Percentiles rank a stretch among this genome's conserved stretches.
These are phyloP conservation scores for Elongisporangium anandrum DNA, from an alignment of 352 stramenopile species.

Conservation along the genomic window DNA sequence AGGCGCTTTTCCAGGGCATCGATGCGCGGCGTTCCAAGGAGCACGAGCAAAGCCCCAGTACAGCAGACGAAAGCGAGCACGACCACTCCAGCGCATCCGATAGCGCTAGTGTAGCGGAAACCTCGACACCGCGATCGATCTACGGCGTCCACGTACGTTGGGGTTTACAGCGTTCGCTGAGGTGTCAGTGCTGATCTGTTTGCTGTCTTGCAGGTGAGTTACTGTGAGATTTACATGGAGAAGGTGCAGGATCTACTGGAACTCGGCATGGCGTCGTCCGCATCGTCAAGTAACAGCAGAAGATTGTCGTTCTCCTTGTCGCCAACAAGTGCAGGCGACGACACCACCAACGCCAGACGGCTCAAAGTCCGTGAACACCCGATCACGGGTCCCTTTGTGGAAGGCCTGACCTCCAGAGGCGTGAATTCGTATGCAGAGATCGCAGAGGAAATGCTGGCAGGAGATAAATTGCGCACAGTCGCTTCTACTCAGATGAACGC, in stretches of 20 bases:
- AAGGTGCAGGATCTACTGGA: slow-evolving; percentile 82
- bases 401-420: slow-evolving; percentile 59
- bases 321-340: slow-evolving; percentile 5
- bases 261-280: not conserved
- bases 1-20: slow-evolving; percentile 70
- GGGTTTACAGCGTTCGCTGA: too few relatives aligned
- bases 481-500: slow-evolving; percentile 96
- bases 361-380: slow-evolving; percentile 82
- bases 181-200: not conserved
- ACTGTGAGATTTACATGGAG: slow-evolving; percentile 88
- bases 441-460: slow-evolving; percentile 68
- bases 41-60: slow-evolving; percentile 3
- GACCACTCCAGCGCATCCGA: slow-evolving; percentile 6
- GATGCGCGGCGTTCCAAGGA: slow-evolving; percentile 31
- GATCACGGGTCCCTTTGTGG: slow-evolving; percentile 79
- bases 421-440: slow-evolving; percentile 83
- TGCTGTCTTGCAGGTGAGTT: slow-evolving; percentile 43
- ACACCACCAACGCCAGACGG: slow-evolving; percentile 6
- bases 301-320: slow-evolving; percentile 24
- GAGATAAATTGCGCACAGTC: slow-evolving; percentile 94
- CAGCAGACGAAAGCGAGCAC: slow-evolving; percentile 12
- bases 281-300: slow-evolving; percentile 7
- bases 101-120: slow-evolving; percentile 2
- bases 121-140: slow-evolving; percentile 22
- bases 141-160: slow-evolving; percentile 34